Conservation (phyloP, 2,329 filamentous ascomycete species). For the Apiospora arundinis region DNA sequence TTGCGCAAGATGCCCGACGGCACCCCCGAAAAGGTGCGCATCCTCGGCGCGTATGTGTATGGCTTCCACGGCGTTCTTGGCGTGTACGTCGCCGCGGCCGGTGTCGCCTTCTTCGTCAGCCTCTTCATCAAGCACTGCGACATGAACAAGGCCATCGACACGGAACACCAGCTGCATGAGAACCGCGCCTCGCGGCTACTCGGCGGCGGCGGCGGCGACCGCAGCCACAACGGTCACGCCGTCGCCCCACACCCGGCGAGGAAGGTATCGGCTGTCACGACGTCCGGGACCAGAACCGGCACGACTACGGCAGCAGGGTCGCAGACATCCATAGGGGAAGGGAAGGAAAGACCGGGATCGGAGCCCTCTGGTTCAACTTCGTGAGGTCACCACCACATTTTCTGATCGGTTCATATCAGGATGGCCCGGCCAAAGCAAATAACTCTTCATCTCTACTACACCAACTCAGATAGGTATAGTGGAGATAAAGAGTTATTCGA, state of each 20-base stretch:
- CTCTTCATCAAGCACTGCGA: slow-evolving; percentile 46
- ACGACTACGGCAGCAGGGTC: background rate
- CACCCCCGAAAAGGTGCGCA: background rate
- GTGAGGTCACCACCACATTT: no score
- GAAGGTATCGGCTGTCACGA: background rate
- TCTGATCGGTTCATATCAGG: no score
- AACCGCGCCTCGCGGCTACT: background rate
- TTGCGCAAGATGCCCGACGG: background rate
- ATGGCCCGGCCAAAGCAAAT: no score
- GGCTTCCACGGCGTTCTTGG: slow-evolving; percentile 61
- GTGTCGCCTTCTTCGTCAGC: slow-evolving; percentile 39
- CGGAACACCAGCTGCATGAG: slow-evolving; percentile 54
- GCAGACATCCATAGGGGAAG: background rate
- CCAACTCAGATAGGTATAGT: no score
- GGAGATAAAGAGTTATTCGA: no score
- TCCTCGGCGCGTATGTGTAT: slow-evolving; percentile 53
- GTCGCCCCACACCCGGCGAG: background rate
- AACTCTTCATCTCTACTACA: no score
- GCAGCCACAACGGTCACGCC: background rate
- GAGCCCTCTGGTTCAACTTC: background rate
- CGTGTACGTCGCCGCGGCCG: slow-evolving; percentile 57
- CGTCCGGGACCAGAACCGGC: background rate
- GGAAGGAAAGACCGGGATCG: background rate
- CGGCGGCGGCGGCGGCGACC: background rate
- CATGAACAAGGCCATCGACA: slow-evolving; percentile 54